Conservation (phyloP, 345 rosid species). For the Theobroma cacao region DNA sequence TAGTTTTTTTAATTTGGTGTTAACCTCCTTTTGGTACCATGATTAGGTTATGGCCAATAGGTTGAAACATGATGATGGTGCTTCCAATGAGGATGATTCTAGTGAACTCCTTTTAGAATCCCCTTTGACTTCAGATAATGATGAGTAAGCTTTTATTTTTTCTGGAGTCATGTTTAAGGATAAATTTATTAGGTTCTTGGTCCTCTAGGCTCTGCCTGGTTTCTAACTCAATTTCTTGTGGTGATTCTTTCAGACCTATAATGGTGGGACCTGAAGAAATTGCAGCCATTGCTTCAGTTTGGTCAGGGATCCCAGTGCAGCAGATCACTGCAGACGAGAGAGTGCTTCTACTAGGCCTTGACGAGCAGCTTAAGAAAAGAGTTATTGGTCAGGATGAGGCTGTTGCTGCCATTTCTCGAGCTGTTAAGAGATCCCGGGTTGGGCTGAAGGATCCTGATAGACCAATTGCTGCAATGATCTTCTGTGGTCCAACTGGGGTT, state of each 20-base stretch:
- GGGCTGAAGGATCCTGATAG: slow-evolving; percentile 89
- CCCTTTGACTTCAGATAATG: slow-evolving; percentile 39
- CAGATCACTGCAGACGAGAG: slow-evolving; percentile 96
- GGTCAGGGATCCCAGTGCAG: slow-evolving; percentile 99
- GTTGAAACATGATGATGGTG: slow-evolving; percentile 40
- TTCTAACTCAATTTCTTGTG: slow-evolving; percentile 4
- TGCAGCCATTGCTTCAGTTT: slow-evolving; percentile 86
- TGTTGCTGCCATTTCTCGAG: slow-evolving; percentile 87
- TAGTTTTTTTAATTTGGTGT: slow-evolving; percentile 7
- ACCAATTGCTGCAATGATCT: slow-evolving; percentile 94
- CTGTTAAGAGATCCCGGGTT: slow-evolving; percentile 89
- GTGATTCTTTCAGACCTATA: slow-evolving; percentile 52
- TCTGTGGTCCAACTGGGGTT: slow-evolving; percentile 98
- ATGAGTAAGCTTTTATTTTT: slow-evolving; percentile 51
- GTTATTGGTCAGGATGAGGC: slow-evolving; percentile 98
- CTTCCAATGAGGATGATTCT: slow-evolving; percentile 39
- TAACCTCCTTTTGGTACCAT: slow-evolving; percentile 14
- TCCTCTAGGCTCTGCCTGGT: background rate
- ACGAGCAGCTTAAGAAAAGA: slow-evolving; percentile 71
- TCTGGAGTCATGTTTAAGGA: slow-evolving; percentile 9
- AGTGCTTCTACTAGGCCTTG: slow-evolving; percentile 67
- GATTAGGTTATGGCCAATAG: slow-evolving; percentile 64
- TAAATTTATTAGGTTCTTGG: slow-evolving; percentile 2
- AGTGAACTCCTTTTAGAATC: slow-evolving; percentile 51
- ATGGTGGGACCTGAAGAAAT: slow-evolving; percentile 90